A percentile compares a stretch with the other conserved stretches of the same genome.
These are phyloP conservation scores for Pseudogymnoascus sp. DNA, from an alignment of 2,329 filamentous ascomycete genomes.

Conservation along the genomic window DNA sequence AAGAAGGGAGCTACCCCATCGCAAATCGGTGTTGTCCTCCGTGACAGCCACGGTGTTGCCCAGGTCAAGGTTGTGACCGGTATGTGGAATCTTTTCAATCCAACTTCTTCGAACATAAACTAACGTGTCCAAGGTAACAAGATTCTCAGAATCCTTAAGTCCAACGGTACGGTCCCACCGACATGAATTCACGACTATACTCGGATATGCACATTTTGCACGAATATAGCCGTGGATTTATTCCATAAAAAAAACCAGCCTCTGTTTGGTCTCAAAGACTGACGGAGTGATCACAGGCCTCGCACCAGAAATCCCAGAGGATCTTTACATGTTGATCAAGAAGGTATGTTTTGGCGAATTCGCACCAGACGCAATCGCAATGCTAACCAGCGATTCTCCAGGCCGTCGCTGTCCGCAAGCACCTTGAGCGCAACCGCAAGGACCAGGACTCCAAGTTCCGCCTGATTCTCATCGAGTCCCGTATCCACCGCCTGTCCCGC, in stretches of 20 bases:
- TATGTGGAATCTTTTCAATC: conserved; percentile 40
- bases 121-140: conserved; percentile 73
- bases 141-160: conserved; percentile 98
- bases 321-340: conserved; percentile 99
- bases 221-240: conserved; percentile 9
- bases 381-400: conserved; percentile 28
- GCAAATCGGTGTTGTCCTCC: conserved; percentile 97
- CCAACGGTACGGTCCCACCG: conserved; percentile 66
- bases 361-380: conserved; percentile 17
- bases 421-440: conserved; percentile 99
- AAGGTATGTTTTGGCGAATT: conserved; percentile 55
- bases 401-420: conserved; percentile 98
- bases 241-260: conserved; percentile 44
- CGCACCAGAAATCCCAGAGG: conserved; percentile 96
- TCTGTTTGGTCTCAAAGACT: conserved; percentile 79
- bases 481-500: conserved; percentile 97
- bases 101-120: conserved; percentile 17
- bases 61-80: conserved; percentile 97
- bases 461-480: conserved; percentile 99
- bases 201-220: conserved; percentile 18
- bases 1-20: conserved; percentile 98
- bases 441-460: conserved; percentile 99
- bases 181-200: conserved; percentile 16
- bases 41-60: conserved; percentile 95
- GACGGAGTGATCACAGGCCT: conserved; percentile 97